These are phyloP conservation scores for Pleurotus pulmonarius DNA, from an alignment of 768 basidiomycete genomes.

Conservation along the genomic window DNA sequence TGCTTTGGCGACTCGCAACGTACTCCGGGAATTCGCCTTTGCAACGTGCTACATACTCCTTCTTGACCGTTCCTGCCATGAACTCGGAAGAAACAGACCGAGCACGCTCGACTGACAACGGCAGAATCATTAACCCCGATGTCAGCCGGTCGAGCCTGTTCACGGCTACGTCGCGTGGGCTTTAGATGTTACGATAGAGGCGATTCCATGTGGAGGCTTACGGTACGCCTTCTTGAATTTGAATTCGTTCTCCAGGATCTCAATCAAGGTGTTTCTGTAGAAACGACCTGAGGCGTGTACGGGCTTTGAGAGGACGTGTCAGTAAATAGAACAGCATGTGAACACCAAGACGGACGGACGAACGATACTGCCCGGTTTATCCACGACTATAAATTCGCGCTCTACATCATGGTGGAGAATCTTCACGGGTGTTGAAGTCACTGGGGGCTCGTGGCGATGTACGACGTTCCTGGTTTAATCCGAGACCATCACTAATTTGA, in stretches of 20 bases:
- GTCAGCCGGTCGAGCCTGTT: constrained; percentile 94
- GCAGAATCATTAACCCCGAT: constrained; percentile 93
- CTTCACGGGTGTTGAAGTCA: constrained; percentile 78
- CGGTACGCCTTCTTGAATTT: constrained; percentile 81
- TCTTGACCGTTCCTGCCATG: constrained; percentile 72
- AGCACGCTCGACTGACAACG: constrained; percentile 67
- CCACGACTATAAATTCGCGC: constrained; percentile 84
- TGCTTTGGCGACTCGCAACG: constrained; percentile 23
- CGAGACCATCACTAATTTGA: not conserved
- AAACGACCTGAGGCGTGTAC: constrained; percentile 93
- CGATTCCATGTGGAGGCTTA: constrained; percentile 35
- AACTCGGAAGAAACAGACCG: constrained; percentile 77
- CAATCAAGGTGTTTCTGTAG: constrained; percentile 81
- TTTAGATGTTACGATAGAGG: constrained; percentile 6
- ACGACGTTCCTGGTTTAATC: constrained; percentile 69
- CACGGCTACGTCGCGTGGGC: constrained; percentile 55
- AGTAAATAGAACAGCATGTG: constrained; percentile 7
- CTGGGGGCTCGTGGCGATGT: constrained; percentile 96
- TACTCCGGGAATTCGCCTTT: constrained; percentile 84
- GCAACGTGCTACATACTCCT: constrained; percentile 91
- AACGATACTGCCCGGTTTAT: constrained; percentile 96
- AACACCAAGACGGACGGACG: constrained; percentile 32
- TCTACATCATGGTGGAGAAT: constrained; percentile 76
- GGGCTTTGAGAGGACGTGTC: constrained; percentile 47
- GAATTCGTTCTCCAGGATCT: constrained; percentile 82